Evolutionary conservation across 202 grass and related monocot species (phyloP).

Genomic region (Schoenoplectus tabernaemontani): DNA sequence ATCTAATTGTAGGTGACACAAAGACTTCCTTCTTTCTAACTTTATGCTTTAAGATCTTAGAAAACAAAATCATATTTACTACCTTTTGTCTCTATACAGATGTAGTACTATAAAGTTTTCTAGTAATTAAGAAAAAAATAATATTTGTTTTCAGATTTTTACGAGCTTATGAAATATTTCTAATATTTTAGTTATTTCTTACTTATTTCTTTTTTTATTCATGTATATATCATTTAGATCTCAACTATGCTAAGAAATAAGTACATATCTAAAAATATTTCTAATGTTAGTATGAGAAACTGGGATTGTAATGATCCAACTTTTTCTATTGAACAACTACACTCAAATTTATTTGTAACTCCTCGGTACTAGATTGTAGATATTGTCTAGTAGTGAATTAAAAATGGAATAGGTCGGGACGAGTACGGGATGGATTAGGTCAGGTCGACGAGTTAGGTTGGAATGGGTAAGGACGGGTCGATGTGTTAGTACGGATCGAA

Average conservation of each 20-base stretch:
- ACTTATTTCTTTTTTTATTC: background rate
- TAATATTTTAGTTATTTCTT: background rate
- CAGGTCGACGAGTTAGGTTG: too few relatives aligned
- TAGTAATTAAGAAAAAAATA: background rate
- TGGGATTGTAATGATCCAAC: background rate
- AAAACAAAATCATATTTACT: background rate
- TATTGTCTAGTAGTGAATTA: conserved; percentile 4
- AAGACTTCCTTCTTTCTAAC: background rate
- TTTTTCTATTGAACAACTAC: background rate
- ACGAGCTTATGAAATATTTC: background rate
- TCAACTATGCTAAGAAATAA: background rate
- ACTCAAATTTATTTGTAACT: background rate
- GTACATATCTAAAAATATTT: too few relatives aligned
- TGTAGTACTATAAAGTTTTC: background rate
- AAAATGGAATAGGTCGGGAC: too few relatives aligned
- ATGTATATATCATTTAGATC: background rate
- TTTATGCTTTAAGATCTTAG: background rate
- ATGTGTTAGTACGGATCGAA: too few relatives aligned
- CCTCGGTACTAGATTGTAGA: background rate
- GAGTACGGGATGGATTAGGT: too few relatives aligned
- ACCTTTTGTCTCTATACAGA: background rate
- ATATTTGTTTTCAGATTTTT: too few relatives aligned
- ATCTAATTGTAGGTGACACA: background rate
- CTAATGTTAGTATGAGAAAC: background rate
- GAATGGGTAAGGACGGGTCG: too few relatives aligned